These are phyloP conservation scores for Graphiopsis chlorocephala DNA, from an alignment of 2,329 filamentous ascomycete species.

Conservation along the genomic window DNA sequence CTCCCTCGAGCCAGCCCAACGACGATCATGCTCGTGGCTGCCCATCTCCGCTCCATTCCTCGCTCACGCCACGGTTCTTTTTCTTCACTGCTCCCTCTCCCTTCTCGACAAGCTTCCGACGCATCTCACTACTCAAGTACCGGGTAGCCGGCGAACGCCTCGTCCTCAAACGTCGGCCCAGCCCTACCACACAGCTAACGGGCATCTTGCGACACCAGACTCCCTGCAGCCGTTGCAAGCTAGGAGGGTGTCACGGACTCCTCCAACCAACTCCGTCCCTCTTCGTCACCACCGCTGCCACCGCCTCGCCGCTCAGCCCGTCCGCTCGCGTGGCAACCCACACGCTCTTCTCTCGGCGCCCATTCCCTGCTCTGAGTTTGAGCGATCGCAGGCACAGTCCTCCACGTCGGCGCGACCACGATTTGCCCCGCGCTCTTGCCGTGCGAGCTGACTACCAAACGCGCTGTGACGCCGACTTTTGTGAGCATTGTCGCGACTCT, in stretches of 20 bases:
- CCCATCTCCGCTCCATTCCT: slow-evolving; percentile 9
- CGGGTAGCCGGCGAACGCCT: slow-evolving; percentile 17
- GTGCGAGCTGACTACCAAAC: slow-evolving; percentile 7
- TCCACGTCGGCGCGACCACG: slow-evolving; percentile 9
- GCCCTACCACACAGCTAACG: slow-evolving; percentile 12
- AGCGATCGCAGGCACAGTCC: slow-evolving; percentile 12
- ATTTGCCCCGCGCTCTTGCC: slow-evolving; percentile 15
- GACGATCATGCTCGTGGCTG: slow-evolving; percentile 12
- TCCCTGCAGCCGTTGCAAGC: slow-evolving; percentile 15
- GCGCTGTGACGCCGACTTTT: slow-evolving; percentile 14
- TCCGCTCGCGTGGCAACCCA: slow-evolving; percentile 15
- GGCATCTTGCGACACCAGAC: slow-evolving; percentile 14
- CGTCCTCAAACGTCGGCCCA: slow-evolving; percentile 15
- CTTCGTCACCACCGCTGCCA: slow-evolving; percentile 6
- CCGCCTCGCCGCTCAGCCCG: slow-evolving; percentile 2
- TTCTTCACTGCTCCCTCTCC: slow-evolving; percentile 8
- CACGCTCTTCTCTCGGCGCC: slow-evolving; percentile 14
- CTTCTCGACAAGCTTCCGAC: slow-evolving; percentile 4
- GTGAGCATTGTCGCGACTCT: slow-evolving; percentile 13
- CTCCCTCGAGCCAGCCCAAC: neutral
- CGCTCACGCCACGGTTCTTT: slow-evolving; percentile 9
- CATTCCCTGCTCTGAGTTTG: slow-evolving; percentile 16
- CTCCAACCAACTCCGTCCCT: slow-evolving; percentile 4
- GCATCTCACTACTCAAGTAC: slow-evolving; percentile 8
- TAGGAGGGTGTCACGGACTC: slow-evolving; percentile 10